Conservation (phyloP, 495 filamentous ascomycete species). For the Terfezia boudieri region DNA sequence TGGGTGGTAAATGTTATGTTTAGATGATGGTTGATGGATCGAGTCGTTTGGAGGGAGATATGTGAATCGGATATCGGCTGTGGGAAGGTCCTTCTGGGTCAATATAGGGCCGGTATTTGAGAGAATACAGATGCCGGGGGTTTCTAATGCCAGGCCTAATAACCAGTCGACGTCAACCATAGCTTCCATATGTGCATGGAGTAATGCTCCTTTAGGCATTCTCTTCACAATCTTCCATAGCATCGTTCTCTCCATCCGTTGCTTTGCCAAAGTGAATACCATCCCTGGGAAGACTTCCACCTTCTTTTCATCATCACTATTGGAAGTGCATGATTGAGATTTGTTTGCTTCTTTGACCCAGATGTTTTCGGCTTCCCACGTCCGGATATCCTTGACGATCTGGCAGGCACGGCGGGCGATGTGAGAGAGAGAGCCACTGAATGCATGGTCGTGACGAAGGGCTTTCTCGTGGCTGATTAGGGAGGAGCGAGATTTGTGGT, state of each 20-base stretch:
- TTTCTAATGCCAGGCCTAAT: conserved; percentile 44
- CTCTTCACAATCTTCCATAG: conserved; percentile 64
- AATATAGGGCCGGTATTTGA: conserved; percentile 29
- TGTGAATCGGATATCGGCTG: conserved; percentile 31
- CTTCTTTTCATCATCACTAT: conserved; percentile 35
- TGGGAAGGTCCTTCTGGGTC: conserved; percentile 24
- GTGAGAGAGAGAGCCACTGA: conserved; percentile 47
- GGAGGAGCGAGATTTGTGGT: no score
- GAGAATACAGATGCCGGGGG: conserved; percentile 50
- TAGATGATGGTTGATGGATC: conserved; percentile 6
- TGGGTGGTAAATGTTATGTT: conserved; percentile 18
- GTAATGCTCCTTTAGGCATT: conserved; percentile 78
- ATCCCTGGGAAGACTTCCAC: conserved; percentile 54
- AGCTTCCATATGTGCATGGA: conserved; percentile 75
- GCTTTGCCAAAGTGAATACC: conserved; percentile 66
- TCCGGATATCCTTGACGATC: conserved; percentile 58
- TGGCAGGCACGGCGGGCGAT: conserved; percentile 49
- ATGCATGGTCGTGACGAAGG: conserved; percentile 50
- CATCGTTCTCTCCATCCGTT: conserved; percentile 55
- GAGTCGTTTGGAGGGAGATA: conserved; percentile 22
- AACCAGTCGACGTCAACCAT: conserved; percentile 74
- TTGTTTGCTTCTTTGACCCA: conserved; percentile 31
- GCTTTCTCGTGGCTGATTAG: conserved; percentile 61
- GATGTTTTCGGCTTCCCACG: conserved; percentile 44
- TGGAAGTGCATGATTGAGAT: background rate